Conservation (phyloP, 2,329 filamentous ascomycete species). For the Talaromyces piceae region DNA sequence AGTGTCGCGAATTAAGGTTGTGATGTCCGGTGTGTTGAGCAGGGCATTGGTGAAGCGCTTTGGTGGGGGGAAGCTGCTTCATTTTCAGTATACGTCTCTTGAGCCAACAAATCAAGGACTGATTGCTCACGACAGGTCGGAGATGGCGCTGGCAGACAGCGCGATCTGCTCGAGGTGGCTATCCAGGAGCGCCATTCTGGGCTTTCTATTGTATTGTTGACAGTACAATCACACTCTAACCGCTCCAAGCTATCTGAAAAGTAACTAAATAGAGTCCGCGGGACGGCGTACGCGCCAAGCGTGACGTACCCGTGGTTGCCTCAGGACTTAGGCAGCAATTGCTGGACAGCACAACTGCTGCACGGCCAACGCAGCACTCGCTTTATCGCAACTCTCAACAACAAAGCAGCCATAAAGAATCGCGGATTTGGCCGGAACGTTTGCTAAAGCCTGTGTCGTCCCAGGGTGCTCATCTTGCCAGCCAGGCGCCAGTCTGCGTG, state of each 20-base stretch:
- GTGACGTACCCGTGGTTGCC: conserved; percentile 1
- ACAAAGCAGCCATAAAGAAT: background rate
- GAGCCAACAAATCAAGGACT: background rate
- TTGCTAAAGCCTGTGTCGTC: background rate
- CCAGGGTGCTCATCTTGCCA: background rate
- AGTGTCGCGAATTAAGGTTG: conserved; percentile 86
- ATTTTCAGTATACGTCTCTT: no score
- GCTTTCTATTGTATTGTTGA: background rate
- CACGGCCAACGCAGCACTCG: conserved; percentile 6
- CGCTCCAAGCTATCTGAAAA: background rate
- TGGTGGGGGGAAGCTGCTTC: conserved; percentile 75
- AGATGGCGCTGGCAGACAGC: conserved; percentile 68
- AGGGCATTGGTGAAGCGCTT: conserved; percentile 94
- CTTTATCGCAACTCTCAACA: conserved; percentile 4
- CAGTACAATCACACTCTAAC: background rate
- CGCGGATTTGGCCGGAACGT: background rate
- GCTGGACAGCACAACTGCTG: conserved; percentile 6
- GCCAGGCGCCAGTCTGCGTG: no score
- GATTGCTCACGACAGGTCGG: conserved; percentile 59
- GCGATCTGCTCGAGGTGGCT: conserved; percentile 70
- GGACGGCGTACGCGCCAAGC: background rate
- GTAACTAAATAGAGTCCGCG: no score
- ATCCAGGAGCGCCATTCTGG: conserved; percentile 59
- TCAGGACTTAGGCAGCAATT: conserved; percentile 11
- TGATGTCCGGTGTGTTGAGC: conserved; percentile 83